Conservation (phyloP, 2,329 filamentous ascomycete genomes). For the Capronia epimyces region DNA sequence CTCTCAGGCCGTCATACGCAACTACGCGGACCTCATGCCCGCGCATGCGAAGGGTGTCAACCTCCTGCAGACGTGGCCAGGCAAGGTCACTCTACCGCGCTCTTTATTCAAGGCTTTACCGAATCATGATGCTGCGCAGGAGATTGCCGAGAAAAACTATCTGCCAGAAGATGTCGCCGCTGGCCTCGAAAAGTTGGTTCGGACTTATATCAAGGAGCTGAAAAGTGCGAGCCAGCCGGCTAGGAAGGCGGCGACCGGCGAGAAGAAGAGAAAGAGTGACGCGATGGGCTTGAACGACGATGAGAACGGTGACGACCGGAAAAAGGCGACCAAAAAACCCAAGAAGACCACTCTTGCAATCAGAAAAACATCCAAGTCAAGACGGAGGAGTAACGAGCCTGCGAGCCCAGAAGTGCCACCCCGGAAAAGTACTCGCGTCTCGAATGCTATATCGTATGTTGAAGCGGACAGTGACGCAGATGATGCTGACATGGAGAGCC, state of each 20-base stretch:
- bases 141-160: conserved; percentile 80
- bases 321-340: conserved; percentile 25
- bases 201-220: conserved; percentile 58
- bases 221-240: conserved; percentile 29
- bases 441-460: conserved; percentile 35
- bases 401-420: conserved; percentile 32
- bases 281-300: conserved; percentile 26
- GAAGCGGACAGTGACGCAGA: conserved; percentile 44
- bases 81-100: conserved; percentile 72
- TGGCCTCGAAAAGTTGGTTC: conserved; percentile 70
- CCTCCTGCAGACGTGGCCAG: conserved; percentile 73
- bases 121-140: conserved; percentile 71
- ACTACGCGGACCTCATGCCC: conserved; percentile 77
- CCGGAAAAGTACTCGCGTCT: conserved; percentile 39
- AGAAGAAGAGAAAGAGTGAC: conserved; percentile 44
- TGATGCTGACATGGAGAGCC: conserved; percentile 42
- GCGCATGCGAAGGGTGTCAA: conserved; percentile 54
- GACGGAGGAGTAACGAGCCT: conserved; percentile 39
- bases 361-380: conserved; percentile 25
- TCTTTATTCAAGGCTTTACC: conserved; percentile 71
- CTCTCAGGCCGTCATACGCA: conserved; percentile 71
- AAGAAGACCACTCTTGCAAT: conserved; percentile 24
- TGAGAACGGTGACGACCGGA: conserved; percentile 16
- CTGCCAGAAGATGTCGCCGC: conserved; percentile 72
- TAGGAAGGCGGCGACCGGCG: conserved; percentile 19